Evolutionary conservation across 805 yeast species (phyloP), one percentile per base, ranked within the genome.

Genomic region (Brettanomyces anomalus): DNA sequence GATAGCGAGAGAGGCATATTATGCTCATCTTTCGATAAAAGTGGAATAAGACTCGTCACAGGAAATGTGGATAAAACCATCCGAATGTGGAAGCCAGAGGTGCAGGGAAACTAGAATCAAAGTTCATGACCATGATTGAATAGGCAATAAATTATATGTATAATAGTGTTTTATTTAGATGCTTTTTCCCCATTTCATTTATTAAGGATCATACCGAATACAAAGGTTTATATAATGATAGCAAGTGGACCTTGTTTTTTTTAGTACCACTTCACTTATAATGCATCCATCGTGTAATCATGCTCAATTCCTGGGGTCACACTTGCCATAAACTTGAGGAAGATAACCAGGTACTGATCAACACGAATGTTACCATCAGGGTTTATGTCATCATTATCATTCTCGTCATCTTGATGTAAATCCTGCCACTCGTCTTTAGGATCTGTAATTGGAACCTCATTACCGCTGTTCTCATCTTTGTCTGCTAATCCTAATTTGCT

Each of bases 291-390:
- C n/a, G 98, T 93, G 59, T 88, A 88, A 55, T 93, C 98, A 62
- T 90, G 94, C 65, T 90, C 96, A 44, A 93, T 89, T 15, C 97
- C 96, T 0, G 98, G 98, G 1, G 96, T 89, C 7, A 93, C 97
- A 66, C 97, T 86, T 7, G 97, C 85, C 39, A 93, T 90, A 57
- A 93, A 93, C 64, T 93, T 93, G 55, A 93, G 71, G 60, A 93
- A 93, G 14, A 90, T 81, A 32, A 93, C 72, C 50, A 93, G 65
- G 58, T 93, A 93, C 58, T 89, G 97, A 60, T 93, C 97, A 2
- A 83, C 97, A 26, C 96, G 71, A 6, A 90, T 70, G 16, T 78
- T 72, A 10, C 46, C 45, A 3, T 49, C 52, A 21, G 49, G 35
- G 10, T 36, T 21, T 45, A 48, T 32, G 33, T 47, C 39, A 15